Percentiles rank a stretch among this genome's conserved stretches.
Conservation (phyloP, 352 stramenopile genomes). For the Elongisporangium senticosum region DNA sequence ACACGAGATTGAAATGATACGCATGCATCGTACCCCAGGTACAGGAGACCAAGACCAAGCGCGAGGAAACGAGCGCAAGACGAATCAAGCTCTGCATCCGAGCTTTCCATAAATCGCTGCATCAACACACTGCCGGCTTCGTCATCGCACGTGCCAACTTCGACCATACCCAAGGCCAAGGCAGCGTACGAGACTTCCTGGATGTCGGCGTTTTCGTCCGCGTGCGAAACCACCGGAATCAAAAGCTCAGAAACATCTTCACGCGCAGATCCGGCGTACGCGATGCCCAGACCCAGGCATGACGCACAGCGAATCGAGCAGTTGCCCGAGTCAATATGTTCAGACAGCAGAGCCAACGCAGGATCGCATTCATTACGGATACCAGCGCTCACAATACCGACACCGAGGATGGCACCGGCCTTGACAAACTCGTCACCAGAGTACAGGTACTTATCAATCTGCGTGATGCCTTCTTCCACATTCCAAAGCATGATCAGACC, state of each 20-base stretch:
- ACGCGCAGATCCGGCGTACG: constrained; percentile 94
- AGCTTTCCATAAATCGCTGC: constrained; percentile 97
- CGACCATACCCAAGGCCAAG: constrained; percentile 97
- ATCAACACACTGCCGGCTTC: constrained; percentile 95
- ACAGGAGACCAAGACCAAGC: constrained; percentile 96
- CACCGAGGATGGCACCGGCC: constrained; percentile 95
- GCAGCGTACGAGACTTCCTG: constrained; percentile 91
- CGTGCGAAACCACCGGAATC: constrained; percentile 90
- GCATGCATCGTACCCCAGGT: constrained; percentile 86
- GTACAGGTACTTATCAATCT: constrained; percentile 99
- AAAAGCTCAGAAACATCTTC: constrained; percentile 98
- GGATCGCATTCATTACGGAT: constrained; percentile 97
- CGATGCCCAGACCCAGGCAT: constrained; percentile 96
- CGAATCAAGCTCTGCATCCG: constrained; percentile 95
- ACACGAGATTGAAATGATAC: background rate
- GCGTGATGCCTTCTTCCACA: constrained; percentile 98
- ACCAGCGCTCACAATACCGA: constrained; percentile 93
- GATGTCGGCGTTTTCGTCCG: constrained; percentile 90
- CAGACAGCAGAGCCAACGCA: constrained; percentile 94
- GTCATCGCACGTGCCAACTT: constrained; percentile 97
- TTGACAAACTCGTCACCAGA: constrained; percentile 98
- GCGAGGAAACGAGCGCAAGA: constrained; percentile 95
- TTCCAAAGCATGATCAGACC: constrained; percentile 99
- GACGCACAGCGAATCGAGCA: constrained; percentile 93
- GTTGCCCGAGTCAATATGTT: constrained; percentile 95